Conservation (phyloP, 768 basidiomycete genomes). For the Boletus huronensis region DNA sequence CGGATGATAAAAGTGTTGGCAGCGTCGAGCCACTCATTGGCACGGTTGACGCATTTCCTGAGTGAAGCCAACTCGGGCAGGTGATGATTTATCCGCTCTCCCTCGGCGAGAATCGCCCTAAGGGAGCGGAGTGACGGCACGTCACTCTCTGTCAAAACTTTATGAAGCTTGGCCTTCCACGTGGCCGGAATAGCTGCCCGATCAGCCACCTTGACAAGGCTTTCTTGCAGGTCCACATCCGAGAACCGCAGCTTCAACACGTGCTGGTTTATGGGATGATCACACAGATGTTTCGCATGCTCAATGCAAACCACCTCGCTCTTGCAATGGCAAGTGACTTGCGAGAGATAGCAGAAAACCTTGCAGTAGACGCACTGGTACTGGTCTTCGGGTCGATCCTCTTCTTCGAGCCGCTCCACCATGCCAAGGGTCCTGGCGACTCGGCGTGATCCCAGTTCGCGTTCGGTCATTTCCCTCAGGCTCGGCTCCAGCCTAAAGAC, state of each 20-base stretch:
- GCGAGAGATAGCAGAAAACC: conserved; percentile 91
- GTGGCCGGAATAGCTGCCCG: conserved; percentile 67
- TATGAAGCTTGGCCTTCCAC: conserved; percentile 75
- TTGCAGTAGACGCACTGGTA: conserved; percentile 96
- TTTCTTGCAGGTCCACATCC: conserved; percentile 72
- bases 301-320: conserved; percentile 80
- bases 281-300: conserved; percentile 77
- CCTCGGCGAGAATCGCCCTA: conserved; percentile 81
- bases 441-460: conserved; percentile 70
- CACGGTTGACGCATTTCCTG: conserved; percentile 74
- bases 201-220: conserved; percentile 59
- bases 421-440: conserved; percentile 58
- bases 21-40: conserved; percentile 85
- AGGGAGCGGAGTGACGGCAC: conserved; percentile 75
- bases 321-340: conserved; percentile 80
- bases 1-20: conserved; percentile 76
- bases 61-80: conserved; percentile 70
- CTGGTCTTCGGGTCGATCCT: conserved; percentile 88
- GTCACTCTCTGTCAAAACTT: conserved; percentile 61
- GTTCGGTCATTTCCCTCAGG: conserved; percentile 83
- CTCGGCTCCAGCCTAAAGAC: conserved; percentile 72
- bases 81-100: conserved; percentile 76
- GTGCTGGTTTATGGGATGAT: conserved; percentile 51
- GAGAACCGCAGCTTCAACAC: conserved; percentile 77
- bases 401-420: conserved; percentile 66